Evolutionary conservation across 129 eudicot species (phyloP).

Genomic region (Kitagawia praeruptora): DNA sequence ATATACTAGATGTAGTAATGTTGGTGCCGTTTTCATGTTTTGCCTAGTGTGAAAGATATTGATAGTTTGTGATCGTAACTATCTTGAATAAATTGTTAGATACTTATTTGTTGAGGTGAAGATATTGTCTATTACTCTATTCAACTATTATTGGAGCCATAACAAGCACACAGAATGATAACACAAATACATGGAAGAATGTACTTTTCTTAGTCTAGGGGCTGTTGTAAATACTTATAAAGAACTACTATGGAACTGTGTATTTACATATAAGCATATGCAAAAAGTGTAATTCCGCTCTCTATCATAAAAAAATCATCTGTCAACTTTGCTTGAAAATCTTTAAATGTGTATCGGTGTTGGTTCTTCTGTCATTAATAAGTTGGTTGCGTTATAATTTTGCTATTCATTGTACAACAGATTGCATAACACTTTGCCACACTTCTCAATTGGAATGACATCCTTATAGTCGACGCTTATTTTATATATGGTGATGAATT

Average conservation of each 20-base stretch:
- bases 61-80: background rate
- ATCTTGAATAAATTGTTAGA: no score
- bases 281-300: no score
- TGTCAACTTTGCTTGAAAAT: background rate
- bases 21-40: background rate
- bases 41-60: background rate
- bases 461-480: background rate
- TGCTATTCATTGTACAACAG: background rate
- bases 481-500: constrained; percentile 13
- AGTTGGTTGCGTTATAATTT: background rate
- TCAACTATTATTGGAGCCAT: no score
- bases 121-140: background rate
- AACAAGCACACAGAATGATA: no score
- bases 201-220: no score
- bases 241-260: background rate
- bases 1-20: background rate
- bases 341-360: background rate
- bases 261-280: background rate
- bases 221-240: no score
- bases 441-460: background rate
- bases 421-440: background rate
- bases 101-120: background rate
- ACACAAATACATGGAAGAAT: no score
- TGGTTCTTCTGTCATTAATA: background rate
- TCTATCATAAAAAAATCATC: background rate